Evolutionary conservation across 1,284 basidiomycete species (phyloP).

Genomic region (Cryptococcus sp.): DNA sequence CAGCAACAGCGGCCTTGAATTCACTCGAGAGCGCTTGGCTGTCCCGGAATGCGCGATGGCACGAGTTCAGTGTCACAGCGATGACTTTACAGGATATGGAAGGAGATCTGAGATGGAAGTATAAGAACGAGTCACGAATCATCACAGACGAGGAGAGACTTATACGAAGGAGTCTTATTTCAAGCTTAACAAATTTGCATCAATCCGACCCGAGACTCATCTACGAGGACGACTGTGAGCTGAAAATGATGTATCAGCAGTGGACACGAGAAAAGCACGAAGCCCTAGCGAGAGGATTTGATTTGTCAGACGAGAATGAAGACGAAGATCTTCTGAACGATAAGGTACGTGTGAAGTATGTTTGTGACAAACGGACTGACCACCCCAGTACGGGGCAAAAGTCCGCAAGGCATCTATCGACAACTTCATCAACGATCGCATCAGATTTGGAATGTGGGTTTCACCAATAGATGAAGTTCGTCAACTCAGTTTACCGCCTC

Average conservation of each 20-base stretch:
- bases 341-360: neutral
- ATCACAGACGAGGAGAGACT: neutral
- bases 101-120: neutral
- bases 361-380: neutral
- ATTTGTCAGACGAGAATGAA: neutral
- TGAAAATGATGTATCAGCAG: neutral
- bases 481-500: slow-evolving; percentile 5
- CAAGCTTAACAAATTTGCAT: neutral
- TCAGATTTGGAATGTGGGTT: slow-evolving; percentile 28
- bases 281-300: neutral
- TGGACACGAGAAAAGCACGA: neutral
- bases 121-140: neutral
- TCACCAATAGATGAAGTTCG: slow-evolving; percentile 27
- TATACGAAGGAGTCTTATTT: neutral
- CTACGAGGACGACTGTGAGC: neutral
- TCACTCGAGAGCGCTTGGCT: slow-evolving; percentile 27
- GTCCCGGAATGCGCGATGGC: slow-evolving; percentile 19
- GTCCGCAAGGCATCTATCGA: slow-evolving; percentile 14
- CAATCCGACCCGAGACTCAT: neutral
- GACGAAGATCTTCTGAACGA: neutral
- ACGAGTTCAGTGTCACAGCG: slow-evolving; percentile 11
- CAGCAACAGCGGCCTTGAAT: slow-evolving; percentile 2
- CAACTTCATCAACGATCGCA: slow-evolving; percentile 18
- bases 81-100: slow-evolving; percentile 14
- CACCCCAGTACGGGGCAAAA: slow-evolving; percentile 13